Evolutionary conservation across 2,329 filamentous ascomycete genomes (phyloP).

Genomic region (Cladobotryum protrusum): DNA sequence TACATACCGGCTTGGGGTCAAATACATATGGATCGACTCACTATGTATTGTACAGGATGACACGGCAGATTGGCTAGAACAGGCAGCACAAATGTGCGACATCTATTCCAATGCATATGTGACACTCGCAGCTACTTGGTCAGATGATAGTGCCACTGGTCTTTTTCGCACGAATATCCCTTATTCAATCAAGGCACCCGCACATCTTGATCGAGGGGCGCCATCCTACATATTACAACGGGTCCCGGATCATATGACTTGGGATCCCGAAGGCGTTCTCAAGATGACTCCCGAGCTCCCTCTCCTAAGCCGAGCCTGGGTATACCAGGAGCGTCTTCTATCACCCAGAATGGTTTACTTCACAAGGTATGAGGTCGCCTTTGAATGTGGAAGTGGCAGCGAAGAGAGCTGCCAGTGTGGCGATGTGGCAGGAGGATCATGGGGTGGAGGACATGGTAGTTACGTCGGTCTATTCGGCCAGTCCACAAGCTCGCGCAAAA

Average conservation of each 20-base stretch:
- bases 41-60: constrained; percentile 22
- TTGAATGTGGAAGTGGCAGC: constrained; percentile 3
- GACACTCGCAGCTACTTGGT: constrained; percentile 5
- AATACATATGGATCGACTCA: constrained; percentile 23
- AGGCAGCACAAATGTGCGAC: constrained; percentile 14
- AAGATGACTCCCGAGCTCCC: constrained; percentile 7
- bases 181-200: not conserved
- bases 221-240: not conserved
- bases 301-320: constrained; percentile 9
- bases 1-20: constrained; percentile 2
- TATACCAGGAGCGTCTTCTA: constrained; percentile 10
- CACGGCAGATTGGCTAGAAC: constrained; percentile 14
- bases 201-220: not conserved
- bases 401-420: constrained; percentile 7
- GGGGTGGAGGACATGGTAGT: constrained; percentile 3
- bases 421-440: constrained; percentile 1
- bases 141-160: constrained; percentile 3
- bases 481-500: constrained; percentile 2
- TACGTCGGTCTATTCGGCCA: not conserved
- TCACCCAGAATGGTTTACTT: constrained; percentile 9
- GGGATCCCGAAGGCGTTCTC: not conserved
- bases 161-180: not conserved
- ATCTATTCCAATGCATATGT: constrained; percentile 15
- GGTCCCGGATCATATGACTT: constrained; percentile 7
- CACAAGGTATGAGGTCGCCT: constrained; percentile 4